Percentiles rank a stretch among this genome's conserved stretches.
These are phyloP conservation scores for Pleurotus ostreatus DNA, from an alignment of 768 basidiomycete genomes.

Conservation along the genomic window DNA sequence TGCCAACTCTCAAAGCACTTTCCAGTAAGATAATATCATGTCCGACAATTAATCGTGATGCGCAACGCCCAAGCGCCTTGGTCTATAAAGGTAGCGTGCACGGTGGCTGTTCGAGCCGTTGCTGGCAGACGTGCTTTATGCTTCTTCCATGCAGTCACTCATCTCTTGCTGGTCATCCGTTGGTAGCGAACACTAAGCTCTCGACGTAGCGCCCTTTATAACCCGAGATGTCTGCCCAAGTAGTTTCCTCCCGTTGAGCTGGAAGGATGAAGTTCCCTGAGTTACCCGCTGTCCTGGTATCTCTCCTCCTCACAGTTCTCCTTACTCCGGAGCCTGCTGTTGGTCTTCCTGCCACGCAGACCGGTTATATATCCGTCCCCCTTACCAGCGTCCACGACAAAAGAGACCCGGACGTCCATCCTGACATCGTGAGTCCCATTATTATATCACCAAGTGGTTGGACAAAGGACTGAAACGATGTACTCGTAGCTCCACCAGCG, in stretches of 20 bases:
- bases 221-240: not conserved
- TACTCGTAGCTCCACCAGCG: constrained; percentile 4
- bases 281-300: not conserved
- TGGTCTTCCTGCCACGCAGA: constrained; percentile 1
- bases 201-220: constrained; percentile 3
- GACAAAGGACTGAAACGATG: not conserved
- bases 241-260: not conserved
- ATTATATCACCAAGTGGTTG: not conserved
- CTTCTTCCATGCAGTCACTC: no score
- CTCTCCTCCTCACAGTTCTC: constrained; percentile 8
- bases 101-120: no score
- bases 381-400: not conserved
- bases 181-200: not conserved
- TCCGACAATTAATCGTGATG: no score
- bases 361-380: constrained; percentile 2
- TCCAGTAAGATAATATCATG: no score
- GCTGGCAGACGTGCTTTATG: no score
- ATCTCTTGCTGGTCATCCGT: not conserved
- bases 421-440: not conserved
- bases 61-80: no score
- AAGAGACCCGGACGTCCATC: not conserved
- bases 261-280: constrained; percentile 1
- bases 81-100: no score
- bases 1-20: no score
- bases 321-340: not conserved